A percentile compares a stretch with the other conserved stretches of the same genome.
Evolutionary conservation across 768 basidiomycete genomes (phyloP).

Genomic region (Mycena venus): DNA sequence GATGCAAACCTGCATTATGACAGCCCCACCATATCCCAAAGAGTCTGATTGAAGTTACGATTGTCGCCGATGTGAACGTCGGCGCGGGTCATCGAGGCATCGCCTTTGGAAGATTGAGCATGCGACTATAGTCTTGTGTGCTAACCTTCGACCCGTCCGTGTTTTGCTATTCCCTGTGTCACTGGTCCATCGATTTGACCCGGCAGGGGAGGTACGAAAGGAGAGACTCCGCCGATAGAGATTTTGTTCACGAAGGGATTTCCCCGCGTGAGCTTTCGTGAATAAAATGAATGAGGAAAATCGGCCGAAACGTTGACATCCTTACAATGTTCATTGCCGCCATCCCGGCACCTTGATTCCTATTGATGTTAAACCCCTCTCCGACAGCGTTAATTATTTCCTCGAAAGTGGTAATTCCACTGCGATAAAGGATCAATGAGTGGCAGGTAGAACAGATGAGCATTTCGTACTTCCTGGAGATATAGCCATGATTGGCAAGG

Average conservation of each 20-base stretch:
- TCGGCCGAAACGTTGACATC: not conserved
- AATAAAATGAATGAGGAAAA: not conserved
- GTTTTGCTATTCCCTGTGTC: constrained; percentile 1
- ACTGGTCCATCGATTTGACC: too few species aligned
- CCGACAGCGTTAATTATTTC: not conserved
- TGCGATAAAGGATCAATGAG: not conserved
- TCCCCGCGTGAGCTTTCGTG: constrained; percentile 1
- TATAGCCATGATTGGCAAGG: constrained; percentile 9
- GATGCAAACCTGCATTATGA: not conserved
- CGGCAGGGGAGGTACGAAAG: too few species aligned
- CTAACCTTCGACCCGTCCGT: constrained; percentile 4
- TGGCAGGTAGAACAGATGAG: not conserved
- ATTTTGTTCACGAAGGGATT: too few species aligned
- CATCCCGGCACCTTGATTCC: not conserved
- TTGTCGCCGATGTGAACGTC: too few species aligned
- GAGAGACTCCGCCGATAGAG: too few species aligned
- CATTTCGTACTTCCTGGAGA: constrained; percentile 8
- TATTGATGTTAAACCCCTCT: constrained; percentile 7
- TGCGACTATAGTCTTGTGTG: not conserved
- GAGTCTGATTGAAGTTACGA: too few species aligned
- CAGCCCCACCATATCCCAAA: not conserved
- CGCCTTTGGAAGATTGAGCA: not conserved
- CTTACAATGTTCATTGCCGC: too few species aligned
- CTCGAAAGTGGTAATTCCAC: too few species aligned
- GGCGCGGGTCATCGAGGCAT: constrained; percentile 17